phyloP scores from a whole-genome alignment of 2,329 filamentous ascomycete species.

The Penicillium oxalicum region DNA sequence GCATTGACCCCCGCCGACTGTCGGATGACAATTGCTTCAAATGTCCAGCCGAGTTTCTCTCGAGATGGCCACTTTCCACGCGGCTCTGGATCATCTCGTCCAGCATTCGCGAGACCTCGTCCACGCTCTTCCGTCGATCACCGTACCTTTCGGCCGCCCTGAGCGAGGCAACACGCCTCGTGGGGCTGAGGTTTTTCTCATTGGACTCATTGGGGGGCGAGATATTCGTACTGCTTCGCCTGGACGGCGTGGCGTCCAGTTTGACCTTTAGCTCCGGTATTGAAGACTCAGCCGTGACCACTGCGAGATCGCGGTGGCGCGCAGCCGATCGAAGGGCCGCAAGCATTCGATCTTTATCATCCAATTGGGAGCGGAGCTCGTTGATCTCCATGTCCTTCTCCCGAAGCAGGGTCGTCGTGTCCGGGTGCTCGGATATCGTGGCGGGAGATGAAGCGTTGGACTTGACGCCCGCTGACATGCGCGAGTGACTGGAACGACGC shows the following conservation, averaged over 20 bases:
- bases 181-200: conserved; percentile 21
- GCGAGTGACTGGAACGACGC: conserved; percentile 79
- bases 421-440: conserved; percentile 68
- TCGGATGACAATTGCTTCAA: conserved; percentile 52
- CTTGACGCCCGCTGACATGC: conserved; percentile 67
- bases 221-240: conserved; percentile 21
- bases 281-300: conserved; percentile 44
- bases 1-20: conserved; percentile 27
- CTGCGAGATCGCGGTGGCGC: conserved; percentile 76
- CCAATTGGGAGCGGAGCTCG: conserved; percentile 78
- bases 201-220: conserved; percentile 9
- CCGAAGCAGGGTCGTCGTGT: conserved; percentile 63
- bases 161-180: conserved; percentile 28
- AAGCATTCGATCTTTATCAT: conserved; percentile 94
- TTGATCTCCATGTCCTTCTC: conserved; percentile 93
- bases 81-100: conserved; percentile 95
- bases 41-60: conserved; percentile 62
- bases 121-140: conserved; percentile 61
- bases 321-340: conserved; percentile 77
- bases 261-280: conserved; percentile 28
- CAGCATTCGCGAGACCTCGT: conserved; percentile 87
- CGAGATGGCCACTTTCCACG: conserved; percentile 67
- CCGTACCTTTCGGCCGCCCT: conserved; percentile 31
- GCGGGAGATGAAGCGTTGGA: conserved; percentile 54
- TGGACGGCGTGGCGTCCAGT: conserved; percentile 23